phyloP scores from a whole-genome alignment of 139 green algal species.

The Desmodesmus armatus region DNA sequence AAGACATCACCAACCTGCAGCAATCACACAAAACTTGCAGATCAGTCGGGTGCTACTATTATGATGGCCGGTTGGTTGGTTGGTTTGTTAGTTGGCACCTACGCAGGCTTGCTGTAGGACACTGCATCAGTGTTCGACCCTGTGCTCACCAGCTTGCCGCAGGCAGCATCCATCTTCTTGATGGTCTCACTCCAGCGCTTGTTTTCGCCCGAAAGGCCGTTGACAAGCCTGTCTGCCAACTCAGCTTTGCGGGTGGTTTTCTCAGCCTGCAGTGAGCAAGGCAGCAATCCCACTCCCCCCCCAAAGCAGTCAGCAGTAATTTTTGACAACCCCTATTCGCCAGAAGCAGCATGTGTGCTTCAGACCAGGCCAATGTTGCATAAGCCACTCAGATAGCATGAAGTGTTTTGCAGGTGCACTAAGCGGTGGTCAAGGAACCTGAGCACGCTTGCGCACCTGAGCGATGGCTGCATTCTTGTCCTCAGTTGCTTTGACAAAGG shows the following conservation, averaged over 20 bases:
- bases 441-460: slow-evolving; percentile 51
- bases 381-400: too few species aligned
- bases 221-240: slow-evolving; percentile 91
- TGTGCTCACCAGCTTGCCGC: slow-evolving; percentile 59
- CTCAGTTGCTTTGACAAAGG: slow-evolving; percentile 88
- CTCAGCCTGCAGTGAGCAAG: slow-evolving; percentile 81
- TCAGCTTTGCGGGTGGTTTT: slow-evolving; percentile 85
- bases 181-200: slow-evolving; percentile 89
- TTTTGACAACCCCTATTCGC: too few species aligned
- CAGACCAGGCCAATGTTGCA: too few species aligned
- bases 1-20: slow-evolving; percentile 85
- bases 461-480: slow-evolving; percentile 91
- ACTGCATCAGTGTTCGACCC: background rate
- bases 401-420: background rate
- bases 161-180: slow-evolving; percentile 66
- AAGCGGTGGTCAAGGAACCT: background rate
- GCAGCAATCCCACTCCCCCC: too few species aligned
- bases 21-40: background rate
- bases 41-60: background rate
- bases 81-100: too few species aligned
- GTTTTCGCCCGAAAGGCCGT: slow-evolving; percentile 89
- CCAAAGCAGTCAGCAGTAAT: too few species aligned
- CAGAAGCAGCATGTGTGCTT: too few species aligned
- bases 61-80: too few species aligned
- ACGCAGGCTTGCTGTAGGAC: too few species aligned